Percentiles rank a stretch among this genome's conserved stretches.
phyloP scores from a whole-genome alignment of 345 rosid species.

The Pelargonium nanum region DNA sequence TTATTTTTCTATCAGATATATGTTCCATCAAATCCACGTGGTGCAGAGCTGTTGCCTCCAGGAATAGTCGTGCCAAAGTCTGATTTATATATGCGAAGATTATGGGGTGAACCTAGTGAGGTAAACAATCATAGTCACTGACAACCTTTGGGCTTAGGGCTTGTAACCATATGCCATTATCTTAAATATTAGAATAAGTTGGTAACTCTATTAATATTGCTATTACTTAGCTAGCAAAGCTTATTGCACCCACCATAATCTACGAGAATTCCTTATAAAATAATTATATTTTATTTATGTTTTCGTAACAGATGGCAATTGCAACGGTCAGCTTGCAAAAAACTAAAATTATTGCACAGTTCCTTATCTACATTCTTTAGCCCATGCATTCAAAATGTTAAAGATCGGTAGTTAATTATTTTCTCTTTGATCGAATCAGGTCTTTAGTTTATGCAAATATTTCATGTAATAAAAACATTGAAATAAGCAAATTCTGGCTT shows the following conservation, averaged over 20 bases:
- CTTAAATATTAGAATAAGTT: neutral
- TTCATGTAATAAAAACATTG: no score
- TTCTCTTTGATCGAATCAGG: neutral
- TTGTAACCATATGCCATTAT: neutral
- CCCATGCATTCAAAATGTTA: neutral
- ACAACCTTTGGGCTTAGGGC: neutral
- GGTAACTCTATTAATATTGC: no score
- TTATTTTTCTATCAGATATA: conserved; percentile 42
- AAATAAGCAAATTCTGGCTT: no score
- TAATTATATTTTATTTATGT: no score
- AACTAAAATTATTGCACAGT: no score
- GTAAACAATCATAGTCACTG: conserved; percentile 19
- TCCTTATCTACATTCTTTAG: no score
- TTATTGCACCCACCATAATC: neutral
- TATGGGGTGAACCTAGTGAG: conserved; percentile 95
- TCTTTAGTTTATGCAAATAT: neutral
- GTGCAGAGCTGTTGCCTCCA: conserved; percentile 88
- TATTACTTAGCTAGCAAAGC: no score
- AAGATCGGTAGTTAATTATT: neutral
- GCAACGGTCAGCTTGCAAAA: neutral
- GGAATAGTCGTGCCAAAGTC: conserved; percentile 72
- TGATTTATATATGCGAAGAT: conserved; percentile 72
- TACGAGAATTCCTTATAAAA: no score
- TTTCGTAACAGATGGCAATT: no score
- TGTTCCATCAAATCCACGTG: conserved; percentile 79